Evolutionary conservation across 768 basidiomycete genomes (phyloP).

Genomic region (Leccinum disarticulatum): DNA sequence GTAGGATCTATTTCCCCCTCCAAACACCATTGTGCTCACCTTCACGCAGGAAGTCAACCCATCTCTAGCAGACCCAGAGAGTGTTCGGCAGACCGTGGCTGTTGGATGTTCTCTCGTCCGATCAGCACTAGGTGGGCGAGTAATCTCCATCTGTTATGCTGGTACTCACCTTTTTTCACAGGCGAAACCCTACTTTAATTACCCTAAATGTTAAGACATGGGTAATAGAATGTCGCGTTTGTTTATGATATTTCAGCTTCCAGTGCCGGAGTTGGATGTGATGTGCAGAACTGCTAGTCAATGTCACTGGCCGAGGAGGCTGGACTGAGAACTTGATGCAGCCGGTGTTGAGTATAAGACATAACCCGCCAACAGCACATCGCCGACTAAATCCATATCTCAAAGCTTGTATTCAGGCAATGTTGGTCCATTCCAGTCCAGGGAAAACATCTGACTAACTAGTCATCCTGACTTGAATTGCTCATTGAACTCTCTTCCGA

Average conservation of each 20-base stretch:
- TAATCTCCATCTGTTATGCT: neutral
- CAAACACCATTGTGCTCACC: constrained; percentile 7
- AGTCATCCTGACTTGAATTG: constrained; percentile 41
- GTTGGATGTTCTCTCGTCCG: constrained; percentile 87
- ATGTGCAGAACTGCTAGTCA: neutral
- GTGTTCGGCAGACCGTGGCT: constrained; percentile 84
- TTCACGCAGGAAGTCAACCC: constrained; percentile 87
- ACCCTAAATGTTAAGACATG: constrained; percentile 3
- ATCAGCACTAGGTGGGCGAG: constrained; percentile 69
- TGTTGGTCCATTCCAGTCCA: neutral
- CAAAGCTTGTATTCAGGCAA: neutral
- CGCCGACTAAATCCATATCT: no score
- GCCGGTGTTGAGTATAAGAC: no score
- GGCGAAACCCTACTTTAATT: constrained; percentile 36
- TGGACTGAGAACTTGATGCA: no score
- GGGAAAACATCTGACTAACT: neutral
- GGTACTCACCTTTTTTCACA: constrained; percentile 15
- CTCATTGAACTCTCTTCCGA: constrained; percentile 89
- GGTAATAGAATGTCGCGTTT: constrained; percentile 2
- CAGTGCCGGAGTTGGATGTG: neutral
- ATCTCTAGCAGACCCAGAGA: constrained; percentile 72
- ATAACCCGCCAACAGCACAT: no score
- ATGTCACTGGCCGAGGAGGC: no score
- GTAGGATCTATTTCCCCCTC: constrained; percentile 40
- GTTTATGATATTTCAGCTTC: neutral